Conservation (phyloP, 352 stramenopile species). For the Plasmopara halstedii region DNA sequence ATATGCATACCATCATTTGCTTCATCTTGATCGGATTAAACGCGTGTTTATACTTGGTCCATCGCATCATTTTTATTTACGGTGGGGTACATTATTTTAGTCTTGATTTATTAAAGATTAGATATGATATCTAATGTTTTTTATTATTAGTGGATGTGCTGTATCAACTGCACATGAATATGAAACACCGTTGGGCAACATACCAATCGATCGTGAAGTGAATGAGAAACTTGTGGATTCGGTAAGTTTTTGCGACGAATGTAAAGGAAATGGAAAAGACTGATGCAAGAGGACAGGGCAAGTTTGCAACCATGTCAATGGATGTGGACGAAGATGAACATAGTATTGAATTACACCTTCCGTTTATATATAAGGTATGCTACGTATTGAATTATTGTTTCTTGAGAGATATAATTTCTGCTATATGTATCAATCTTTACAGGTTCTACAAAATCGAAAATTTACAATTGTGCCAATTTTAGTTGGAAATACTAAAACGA, state of each 20-base stretch:
- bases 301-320: slow-evolving; percentile 72
- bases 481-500: slow-evolving; percentile 88
- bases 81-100: slow-evolving; percentile 27
- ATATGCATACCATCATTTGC: slow-evolving; percentile 88
- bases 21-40: slow-evolving; percentile 56
- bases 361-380: slow-evolving; percentile 87
- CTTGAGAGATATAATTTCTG: too few species aligned
- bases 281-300: too few species aligned
- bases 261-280: too few species aligned
- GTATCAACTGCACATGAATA: slow-evolving; percentile 81
- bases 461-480: slow-evolving; percentile 93
- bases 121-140: not conserved
- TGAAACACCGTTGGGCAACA: slow-evolving; percentile 92
- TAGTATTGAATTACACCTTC: slow-evolving; percentile 97
- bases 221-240: slow-evolving; percentile 83
- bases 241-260: slow-evolving; percentile 21
- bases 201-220: slow-evolving; percentile 87
- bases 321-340: slow-evolving; percentile 93
- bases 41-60: slow-evolving; percentile 92
- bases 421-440: too few species aligned
- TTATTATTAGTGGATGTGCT: slow-evolving; percentile 56
- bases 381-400: not conserved
- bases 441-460: slow-evolving; percentile 65
- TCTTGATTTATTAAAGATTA: not conserved
- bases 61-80: slow-evolving; percentile 95